phyloP scores from a whole-genome alignment of 1,139 yeast genomes.

The Candida sp. region DNA sequence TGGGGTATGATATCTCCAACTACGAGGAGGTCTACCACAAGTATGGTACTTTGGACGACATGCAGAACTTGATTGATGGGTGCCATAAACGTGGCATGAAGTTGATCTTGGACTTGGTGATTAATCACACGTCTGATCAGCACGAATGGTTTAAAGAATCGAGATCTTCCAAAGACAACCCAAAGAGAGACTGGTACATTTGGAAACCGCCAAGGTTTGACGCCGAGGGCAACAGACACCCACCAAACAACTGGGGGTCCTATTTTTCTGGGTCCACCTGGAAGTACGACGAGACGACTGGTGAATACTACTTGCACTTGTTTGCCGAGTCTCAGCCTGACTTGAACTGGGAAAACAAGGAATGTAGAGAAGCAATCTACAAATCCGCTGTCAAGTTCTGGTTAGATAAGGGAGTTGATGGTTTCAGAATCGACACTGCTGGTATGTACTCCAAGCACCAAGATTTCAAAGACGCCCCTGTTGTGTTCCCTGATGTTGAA shows the following conservation, averaged over 20 bases:
- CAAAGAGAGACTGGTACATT: slow-evolving; percentile 65
- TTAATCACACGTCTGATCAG: slow-evolving; percentile 59
- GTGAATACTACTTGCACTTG: slow-evolving; percentile 55
- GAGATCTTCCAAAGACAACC: slow-evolving; percentile 48
- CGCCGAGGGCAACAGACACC: slow-evolving; percentile 48
- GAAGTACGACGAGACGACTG: slow-evolving; percentile 55
- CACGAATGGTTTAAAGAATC: slow-evolving; percentile 64
- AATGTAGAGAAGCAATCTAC: slow-evolving; percentile 53
- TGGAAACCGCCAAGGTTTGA: slow-evolving; percentile 56
- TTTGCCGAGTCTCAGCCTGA: slow-evolving; percentile 61
- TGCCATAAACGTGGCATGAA: slow-evolving; percentile 54
- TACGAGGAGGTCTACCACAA: slow-evolving; percentile 52
- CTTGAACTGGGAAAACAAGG: slow-evolving; percentile 61
- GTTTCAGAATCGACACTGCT: slow-evolving; percentile 61
- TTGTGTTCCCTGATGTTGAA: slow-evolving; percentile 39
- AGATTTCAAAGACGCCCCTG: slow-evolving; percentile 52
- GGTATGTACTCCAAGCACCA: slow-evolving; percentile 55
- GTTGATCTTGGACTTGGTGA: slow-evolving; percentile 56
- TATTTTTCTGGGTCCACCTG: slow-evolving; percentile 58
- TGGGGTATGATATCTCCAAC: slow-evolving; percentile 65
- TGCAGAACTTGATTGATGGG: slow-evolving; percentile 49
- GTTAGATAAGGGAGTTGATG: slow-evolving; percentile 60
- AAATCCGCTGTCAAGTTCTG: slow-evolving; percentile 53
- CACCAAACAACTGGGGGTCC: slow-evolving; percentile 62
- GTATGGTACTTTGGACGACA: slow-evolving; percentile 57